phyloP scores from a whole-genome alignment of 495 filamentous ascomycete genomes.

The Jackrogersella minutella region DNA sequence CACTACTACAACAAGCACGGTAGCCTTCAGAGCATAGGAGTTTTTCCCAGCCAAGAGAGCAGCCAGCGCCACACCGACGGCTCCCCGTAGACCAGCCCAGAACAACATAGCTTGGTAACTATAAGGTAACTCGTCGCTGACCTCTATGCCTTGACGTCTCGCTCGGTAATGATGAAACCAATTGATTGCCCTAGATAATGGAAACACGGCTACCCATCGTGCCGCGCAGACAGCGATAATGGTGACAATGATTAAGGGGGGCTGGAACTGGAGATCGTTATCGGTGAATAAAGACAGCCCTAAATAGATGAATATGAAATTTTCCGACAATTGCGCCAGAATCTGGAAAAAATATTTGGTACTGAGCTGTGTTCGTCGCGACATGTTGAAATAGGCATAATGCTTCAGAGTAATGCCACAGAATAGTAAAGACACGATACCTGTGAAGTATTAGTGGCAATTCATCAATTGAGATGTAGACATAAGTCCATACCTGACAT shows the following conservation, averaged over 20 bases:
- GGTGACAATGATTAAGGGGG: slow-evolving; percentile 92
- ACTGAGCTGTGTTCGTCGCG: slow-evolving; percentile 92
- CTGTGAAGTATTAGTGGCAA: slow-evolving; percentile 58
- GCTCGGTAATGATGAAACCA: slow-evolving; percentile 93
- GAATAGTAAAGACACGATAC: slow-evolving; percentile 95
- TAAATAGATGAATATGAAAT: slow-evolving; percentile 99
- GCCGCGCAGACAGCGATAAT: slow-evolving; percentile 90
- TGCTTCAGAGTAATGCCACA: slow-evolving; percentile 98
- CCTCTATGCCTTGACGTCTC: slow-evolving; percentile 76
- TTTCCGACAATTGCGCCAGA: slow-evolving; percentile 93
- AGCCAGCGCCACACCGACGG: slow-evolving; percentile 95
- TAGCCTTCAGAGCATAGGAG: slow-evolving; percentile 80
- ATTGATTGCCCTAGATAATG: slow-evolving; percentile 88
- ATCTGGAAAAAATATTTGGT: slow-evolving; percentile 98
- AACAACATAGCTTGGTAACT: slow-evolving; percentile 97
- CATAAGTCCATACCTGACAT: slow-evolving; percentile 79
- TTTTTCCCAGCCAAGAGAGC: slow-evolving; percentile 84
- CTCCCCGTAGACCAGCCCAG: slow-evolving; percentile 95
- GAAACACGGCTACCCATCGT: slow-evolving; percentile 92
- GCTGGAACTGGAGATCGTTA: slow-evolving; percentile 84
- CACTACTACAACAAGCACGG: slow-evolving; percentile 95
- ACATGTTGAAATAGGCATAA: slow-evolving; percentile 99
- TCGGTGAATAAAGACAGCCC: slow-evolving; percentile 95
- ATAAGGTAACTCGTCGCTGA: slow-evolving; percentile 88
- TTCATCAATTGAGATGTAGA: background rate